These are phyloP conservation scores for Plasmodium coatneyi DNA, from an alignment of 169 alveolate genomes.

Conservation along the genomic window DNA sequence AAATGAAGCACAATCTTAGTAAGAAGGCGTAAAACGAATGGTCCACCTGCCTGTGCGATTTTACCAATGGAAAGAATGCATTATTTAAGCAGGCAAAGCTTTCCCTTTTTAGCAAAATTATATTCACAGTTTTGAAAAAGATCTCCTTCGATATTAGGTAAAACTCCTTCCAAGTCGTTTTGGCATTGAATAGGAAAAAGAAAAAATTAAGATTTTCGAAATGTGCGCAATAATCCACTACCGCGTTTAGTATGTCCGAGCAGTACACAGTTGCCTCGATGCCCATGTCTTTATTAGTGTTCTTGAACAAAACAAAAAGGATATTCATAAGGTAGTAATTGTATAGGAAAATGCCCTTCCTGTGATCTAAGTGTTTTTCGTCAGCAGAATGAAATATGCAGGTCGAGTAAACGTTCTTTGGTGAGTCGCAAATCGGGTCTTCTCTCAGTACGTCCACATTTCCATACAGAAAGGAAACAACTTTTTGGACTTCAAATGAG, in stretches of 20 bases:
- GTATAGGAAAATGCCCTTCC: conserved; percentile 27
- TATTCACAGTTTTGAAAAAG: conserved; percentile 66
- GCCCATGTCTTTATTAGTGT: conserved; percentile 70
- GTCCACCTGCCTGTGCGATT: conserved; percentile 72
- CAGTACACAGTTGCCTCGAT: conserved; percentile 69
- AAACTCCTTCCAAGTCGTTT: conserved; percentile 75
- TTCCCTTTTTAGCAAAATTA: conserved; percentile 28
- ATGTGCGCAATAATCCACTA: conserved; percentile 42
- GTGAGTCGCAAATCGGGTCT: background rate
- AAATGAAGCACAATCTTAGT: conserved; percentile 45
- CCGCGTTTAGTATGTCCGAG: conserved; percentile 43
- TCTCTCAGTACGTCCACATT: background rate
- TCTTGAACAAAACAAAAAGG: conserved; percentile 50
- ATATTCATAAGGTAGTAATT: conserved; percentile 65
- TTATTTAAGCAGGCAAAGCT: conserved; percentile 40
- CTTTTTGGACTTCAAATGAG: background rate
- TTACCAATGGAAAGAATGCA: conserved; percentile 22
- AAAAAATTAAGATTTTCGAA: conserved; percentile 68
- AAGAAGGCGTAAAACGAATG: conserved; percentile 64
- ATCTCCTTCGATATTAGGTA: conserved; percentile 61
- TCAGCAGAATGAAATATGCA: conserved; percentile 36
- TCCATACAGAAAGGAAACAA: conserved; percentile 9
- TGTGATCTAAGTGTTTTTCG: background rate
- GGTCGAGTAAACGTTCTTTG: conserved; percentile 18
- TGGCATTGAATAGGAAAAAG: conserved; percentile 63